Conservation (phyloP, 176 grass and related monocot genomes). For the Typha latifolia region DNA sequence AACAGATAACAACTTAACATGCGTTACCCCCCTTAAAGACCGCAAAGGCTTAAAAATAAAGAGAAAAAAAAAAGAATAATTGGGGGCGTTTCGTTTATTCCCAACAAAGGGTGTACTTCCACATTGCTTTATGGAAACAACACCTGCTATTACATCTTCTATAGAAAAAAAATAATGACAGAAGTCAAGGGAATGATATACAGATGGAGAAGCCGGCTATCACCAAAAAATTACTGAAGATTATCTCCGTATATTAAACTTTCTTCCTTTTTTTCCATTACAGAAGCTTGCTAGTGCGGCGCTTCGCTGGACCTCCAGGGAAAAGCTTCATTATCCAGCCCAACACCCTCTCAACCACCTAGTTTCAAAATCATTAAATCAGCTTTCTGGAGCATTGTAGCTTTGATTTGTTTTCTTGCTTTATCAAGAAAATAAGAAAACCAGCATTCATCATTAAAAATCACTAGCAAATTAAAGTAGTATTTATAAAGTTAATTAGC, state of each 20-base stretch:
- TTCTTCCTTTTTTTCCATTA: slow-evolving; percentile 32
- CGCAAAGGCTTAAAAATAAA: no score
- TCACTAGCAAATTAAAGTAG: no score
- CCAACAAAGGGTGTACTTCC: neutral
- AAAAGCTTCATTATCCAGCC: slow-evolving; percentile 99
- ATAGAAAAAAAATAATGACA: neutral
- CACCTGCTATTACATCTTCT: slow-evolving; percentile 1
- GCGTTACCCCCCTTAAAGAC: no score
- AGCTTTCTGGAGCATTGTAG: neutral
- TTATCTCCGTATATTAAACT: slow-evolving; percentile 7
- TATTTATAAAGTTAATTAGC: no score
- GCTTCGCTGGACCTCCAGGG: slow-evolving; percentile 75
- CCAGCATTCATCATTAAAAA: neutral
- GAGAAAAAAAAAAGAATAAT: neutral
- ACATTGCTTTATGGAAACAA: neutral
- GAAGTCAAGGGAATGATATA: neutral
- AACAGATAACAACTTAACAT: no score
- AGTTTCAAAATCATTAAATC: slow-evolving; percentile 7
- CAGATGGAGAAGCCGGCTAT: neutral
- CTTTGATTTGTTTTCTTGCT: no score
- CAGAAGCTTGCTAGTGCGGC: slow-evolving; percentile 90
- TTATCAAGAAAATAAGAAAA: neutral
- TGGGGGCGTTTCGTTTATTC: neutral
- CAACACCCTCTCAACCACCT: slow-evolving; percentile 93
- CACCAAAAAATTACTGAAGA: neutral